Evolutionary conservation across 202 grass and related monocot species (phyloP), one percentile per base, ranked within the genome.

Genomic region (Musa balbisiana): DNA sequence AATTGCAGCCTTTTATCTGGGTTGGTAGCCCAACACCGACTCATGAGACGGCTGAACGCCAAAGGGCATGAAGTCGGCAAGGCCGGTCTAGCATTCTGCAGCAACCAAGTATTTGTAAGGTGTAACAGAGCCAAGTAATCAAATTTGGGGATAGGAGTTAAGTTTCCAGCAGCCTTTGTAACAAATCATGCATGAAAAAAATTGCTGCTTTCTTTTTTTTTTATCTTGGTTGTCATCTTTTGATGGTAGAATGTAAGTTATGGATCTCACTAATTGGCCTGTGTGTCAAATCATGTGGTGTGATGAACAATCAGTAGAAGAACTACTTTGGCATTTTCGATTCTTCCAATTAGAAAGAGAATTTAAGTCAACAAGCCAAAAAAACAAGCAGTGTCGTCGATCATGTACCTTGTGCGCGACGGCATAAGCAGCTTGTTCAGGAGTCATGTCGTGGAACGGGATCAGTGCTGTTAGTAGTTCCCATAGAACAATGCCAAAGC

Each of bases 401-500:
- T 27, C 9, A 21, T 55, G 73, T 95, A 99, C 95, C 91, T 99
- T 99, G 52, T 94, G 83, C 9, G 89, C 89, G 74, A 99, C 95
- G 80, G 95, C 95, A 64, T 92, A 82, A 23, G 95, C 91, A 64
- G 95, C 91, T 69, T 99, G 95, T 78, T 99, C 95, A 0, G 91
- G 95, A 64, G 89, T 92, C 86, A 99, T 89, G 21, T 91, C 95
- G 19, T 83, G 89, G 77, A 99, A 99, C 0, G 95, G 95, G 74
- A 99, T 84, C 77, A 88, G 71, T 55, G 89, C 82, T 5, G 95
- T 99, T 78, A 99, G 69, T n/a, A 99, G 81, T 84, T 99, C 95
- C 95, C 95, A 99, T 73, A 99, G 69, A 70, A 98, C 95, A 2
- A 98, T 83, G 29, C 88, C 95, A 2, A 98, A 98, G 80, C 95